Evolutionary conservation across 306 rosid species (phyloP).

Genomic region (Castanea mollissima): DNA sequence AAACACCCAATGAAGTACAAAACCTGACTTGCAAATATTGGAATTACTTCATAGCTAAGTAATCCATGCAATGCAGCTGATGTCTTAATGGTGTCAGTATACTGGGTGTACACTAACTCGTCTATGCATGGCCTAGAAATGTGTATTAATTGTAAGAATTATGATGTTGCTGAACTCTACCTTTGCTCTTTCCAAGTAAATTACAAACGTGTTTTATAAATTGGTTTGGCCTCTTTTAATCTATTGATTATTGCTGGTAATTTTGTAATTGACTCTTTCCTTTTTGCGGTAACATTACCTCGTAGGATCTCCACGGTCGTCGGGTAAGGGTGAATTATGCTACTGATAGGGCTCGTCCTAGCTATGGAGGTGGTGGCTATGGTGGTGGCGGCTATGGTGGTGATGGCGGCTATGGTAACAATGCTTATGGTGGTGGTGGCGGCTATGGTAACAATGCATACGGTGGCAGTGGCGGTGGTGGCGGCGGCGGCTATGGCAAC

Average conservation of each 20-base stretch:
- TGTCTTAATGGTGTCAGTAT: neutral
- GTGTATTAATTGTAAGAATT: neutral
- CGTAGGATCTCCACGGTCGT: slow-evolving; percentile 92
- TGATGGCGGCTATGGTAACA: neutral
- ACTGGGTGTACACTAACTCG: neutral
- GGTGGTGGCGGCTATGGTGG: slow-evolving; percentile 28
- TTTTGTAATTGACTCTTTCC: neutral
- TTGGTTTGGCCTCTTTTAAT: neutral
- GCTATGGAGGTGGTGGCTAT: slow-evolving; percentile 35
- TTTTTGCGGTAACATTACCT: neutral
- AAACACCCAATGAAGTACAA: neutral
- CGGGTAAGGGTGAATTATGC: slow-evolving; percentile 76
- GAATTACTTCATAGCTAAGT: neutral
- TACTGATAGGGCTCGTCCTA: slow-evolving; percentile 57
- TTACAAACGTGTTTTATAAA: neutral
- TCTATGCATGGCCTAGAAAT: neutral
- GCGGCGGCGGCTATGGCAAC: slow-evolving; percentile 21
- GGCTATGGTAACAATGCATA: slow-evolving; percentile 22
- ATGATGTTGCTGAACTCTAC: neutral
- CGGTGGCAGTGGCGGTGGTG: slow-evolving; percentile 9
- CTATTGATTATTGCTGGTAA: neutral
- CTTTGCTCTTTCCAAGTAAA: neutral
- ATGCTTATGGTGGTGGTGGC: neutral
- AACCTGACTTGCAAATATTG: neutral
- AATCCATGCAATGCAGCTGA: neutral